Base-by-base conservation (phyloP, 352 stramenopile genomes). In the Globisporangium rhizosaccharum region DNA sequence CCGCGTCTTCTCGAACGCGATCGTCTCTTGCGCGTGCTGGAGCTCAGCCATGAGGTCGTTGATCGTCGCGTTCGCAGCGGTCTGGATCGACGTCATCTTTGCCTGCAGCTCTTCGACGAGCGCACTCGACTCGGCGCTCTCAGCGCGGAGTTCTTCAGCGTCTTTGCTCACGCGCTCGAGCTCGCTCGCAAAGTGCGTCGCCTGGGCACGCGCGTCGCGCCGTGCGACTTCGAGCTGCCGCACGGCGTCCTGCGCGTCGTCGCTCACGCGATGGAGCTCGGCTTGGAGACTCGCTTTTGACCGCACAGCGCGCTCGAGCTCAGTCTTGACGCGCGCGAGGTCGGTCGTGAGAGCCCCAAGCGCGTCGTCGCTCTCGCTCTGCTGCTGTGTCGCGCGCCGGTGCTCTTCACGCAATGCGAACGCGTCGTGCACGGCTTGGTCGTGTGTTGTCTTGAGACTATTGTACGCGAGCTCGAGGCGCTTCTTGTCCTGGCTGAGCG, bases 71-170 rank as follows among this genome's bases (percentile, higher is more conserved):
- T 91, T 91, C 15, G 82, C 82, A 6, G 82, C 82, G 58, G 54
- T 86, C 59, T 91, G 82, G 26, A 91, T 79, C 0, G 82, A 85
- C 17, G 71, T 75, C 54, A 91, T 75, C 56, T 91, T 88, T 14
- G 52, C 62, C 45, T 91, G 82, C 33, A 91, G 49, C 56, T 89
- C 77, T 44, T 89, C 82, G 0, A 72, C 62, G 9, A 82, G 56
- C 0, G 70, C 67, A 17, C 46, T 60, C 1, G 57, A 65, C 23
- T 92, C 82, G 25, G 61, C 70, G 11, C 41, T 57, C 53, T 92
- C 82, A 0, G 60, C 30, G 1, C 70, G 64, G 14, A 70, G 12
- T 20, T 79, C 72, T 28, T 92, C 78, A 0, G 80, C 63, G 18
- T 92, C 79, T 54, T 72, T 78, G 7, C 59, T 67, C 54, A 79